Evolutionary conservation across 1,284 basidiomycete species (phyloP), one percentile per base, ranked within the genome.

Genomic region (Tilletia caries): DNA sequence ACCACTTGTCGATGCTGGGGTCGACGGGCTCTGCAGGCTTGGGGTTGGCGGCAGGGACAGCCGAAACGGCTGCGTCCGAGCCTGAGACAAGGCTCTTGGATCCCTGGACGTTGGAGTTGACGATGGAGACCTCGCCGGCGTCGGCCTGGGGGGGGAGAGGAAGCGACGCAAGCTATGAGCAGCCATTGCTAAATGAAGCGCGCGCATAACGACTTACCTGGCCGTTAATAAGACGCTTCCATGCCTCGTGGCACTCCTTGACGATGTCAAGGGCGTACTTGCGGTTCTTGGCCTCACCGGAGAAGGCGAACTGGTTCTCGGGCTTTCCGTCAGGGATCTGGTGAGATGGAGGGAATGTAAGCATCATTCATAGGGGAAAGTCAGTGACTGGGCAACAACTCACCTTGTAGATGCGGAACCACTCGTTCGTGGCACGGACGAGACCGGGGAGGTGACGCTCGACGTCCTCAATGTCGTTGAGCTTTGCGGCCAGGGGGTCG

Each of bases 381-480:
- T n/a, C 15, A 58, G n/a, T 60, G 78, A 77, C 91, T 82, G 92
- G 92, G 86, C 12, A 25, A 6, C 10, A 15, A n/a, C 54, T 58
- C 54, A 58, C 54, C 54, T 98, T 98, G 91, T 97, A 97, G 86
- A 97, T 97, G 84, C 92, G 91, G 77, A 68, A 75, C 79, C 79
- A 82, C 68, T 98, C 95, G 84, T 96, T 97, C 72, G 95, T 96
- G 37, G 94, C 94, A 73, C 77, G 76, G 72, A 79, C 77, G 79
- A 98, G 87, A 74, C 96, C 96, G 66, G 96, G 96, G 67, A 98
- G 90, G 85, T 98, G 95, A 77, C 95, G 89, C 87, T 98, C 96
- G 80, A 99, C 95, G 83, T 98, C 96, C 86, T 98, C 96, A 75
- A 98, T 93, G 86, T 98, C 96, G 86, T 98, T 98, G 83, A 99